A percentile compares a stretch with the other conserved stretches of the same genome.
Evolutionary conservation across 768 basidiomycete species (phyloP).

Genomic region (Gymnopilus junonius): DNA sequence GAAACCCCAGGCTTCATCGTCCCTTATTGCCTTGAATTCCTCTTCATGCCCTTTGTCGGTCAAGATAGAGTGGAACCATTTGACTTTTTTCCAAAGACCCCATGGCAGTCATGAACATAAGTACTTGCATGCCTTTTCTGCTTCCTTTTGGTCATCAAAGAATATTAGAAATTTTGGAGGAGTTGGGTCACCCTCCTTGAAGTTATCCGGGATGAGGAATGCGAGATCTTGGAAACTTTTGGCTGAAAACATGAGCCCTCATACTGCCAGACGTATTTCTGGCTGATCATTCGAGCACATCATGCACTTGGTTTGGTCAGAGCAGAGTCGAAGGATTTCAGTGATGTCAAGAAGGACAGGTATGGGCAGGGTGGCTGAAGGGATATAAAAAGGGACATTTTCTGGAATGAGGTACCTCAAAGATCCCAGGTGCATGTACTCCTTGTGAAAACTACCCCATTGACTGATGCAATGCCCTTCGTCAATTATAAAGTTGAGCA

Average conservation of each 20-base stretch:
- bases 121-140: constrained; percentile 11
- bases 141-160: constrained; percentile 28
- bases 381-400: constrained; percentile 34
- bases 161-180: constrained; percentile 27
- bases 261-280: constrained; percentile 30
- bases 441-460: too few species aligned
- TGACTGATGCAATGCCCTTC: too few species aligned
- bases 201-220: constrained; percentile 25
- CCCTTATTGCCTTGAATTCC: constrained; percentile 11
- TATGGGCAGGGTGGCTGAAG: constrained; percentile 40
- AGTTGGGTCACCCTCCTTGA: constrained; percentile 6
- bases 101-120: constrained; percentile 16
- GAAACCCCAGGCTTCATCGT: constrained; percentile 28
- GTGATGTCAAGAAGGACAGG: constrained; percentile 26
- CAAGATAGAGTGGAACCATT: constrained; percentile 35
- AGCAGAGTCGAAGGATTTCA: constrained; percentile 22
- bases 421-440: too few species aligned
- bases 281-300: constrained; percentile 32
- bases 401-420: too few species aligned
- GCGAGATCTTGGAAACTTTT: constrained; percentile 25
- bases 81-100: constrained; percentile 15
- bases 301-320: constrained; percentile 14
- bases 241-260: constrained; percentile 22
- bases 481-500: too few species aligned
- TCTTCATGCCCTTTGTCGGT: constrained; percentile 21